Percentiles rank a stretch among this genome's conserved stretches.
Conservation (phyloP, 2,329 filamentous ascomycete genomes). For the Cladosporium sp. region DNA sequence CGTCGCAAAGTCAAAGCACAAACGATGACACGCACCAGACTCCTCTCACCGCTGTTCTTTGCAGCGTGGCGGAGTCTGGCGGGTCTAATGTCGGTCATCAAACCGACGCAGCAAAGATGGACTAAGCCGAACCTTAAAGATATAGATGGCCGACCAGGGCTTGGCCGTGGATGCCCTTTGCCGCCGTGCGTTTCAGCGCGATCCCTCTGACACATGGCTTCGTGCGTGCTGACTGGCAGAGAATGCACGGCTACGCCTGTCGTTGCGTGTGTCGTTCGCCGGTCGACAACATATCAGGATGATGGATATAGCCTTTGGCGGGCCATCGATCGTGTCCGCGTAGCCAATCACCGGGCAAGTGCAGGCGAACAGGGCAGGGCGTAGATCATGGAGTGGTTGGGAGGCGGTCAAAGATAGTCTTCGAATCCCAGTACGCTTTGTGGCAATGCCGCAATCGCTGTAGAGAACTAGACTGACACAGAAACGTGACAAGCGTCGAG, state of each 20-base stretch:
- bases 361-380: background rate
- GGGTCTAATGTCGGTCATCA: constrained; percentile 7
- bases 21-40: background rate
- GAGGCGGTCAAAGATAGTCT: background rate
- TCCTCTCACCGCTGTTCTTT: constrained; percentile 8
- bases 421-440: background rate
- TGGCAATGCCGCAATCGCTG: background rate
- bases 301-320: background rate
- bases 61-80: background rate
- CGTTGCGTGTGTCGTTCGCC: background rate
- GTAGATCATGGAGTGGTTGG: background rate
- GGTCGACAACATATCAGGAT: background rate
- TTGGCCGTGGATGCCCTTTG: constrained; percentile 2
- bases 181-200: constrained; percentile 12
- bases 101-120: constrained; percentile 9
- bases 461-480: background rate
- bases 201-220: background rate
- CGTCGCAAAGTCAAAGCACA: constrained; percentile 4
- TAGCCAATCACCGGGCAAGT: background rate
- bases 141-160: constrained; percentile 2
- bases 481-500: too few species aligned
- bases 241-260: background rate
- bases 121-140: constrained; percentile 10
- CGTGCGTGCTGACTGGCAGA: background rate
- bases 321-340: background rate